Evolutionary conservation across 208 protist genomes (phyloP), one percentile per base, ranked within the genome.

Genomic region (Trypanosoma lewisi): DNA sequence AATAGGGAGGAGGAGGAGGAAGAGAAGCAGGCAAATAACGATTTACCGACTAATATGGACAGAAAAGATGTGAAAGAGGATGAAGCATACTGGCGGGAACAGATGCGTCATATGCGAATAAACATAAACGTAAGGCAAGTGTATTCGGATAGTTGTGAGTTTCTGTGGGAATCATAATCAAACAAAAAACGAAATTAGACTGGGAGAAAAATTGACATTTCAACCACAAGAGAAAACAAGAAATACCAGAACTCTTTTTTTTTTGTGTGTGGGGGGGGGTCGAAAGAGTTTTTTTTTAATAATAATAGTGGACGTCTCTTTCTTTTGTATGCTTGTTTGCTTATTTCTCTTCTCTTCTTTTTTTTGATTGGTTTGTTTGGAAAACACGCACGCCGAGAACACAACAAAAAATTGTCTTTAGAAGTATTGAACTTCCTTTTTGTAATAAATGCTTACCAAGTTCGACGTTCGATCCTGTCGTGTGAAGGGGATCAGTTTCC

Each of bases 401-500:
- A 45, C 16, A 14, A 55, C 28, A 21, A 39, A 23, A 34, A 36
- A 27, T 27, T 23, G 33, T 23, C 2, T 41, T 14, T 37, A n/a
- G 3, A 50, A 45, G 31, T 55, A 49, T 60, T 59, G 17, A 68
- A 39, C 7, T 39, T 23, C 39, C 9, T 30, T 52, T 64, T 59
- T 12, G n/a, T n/a, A 59, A 63, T 17, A 27, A 5, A 70, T 98
- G 97, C 74, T 98, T 45, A 96, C 89, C 36, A 99, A 99, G 78
- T 98, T 99, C 47, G 98, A 99, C 73, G 97, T 97, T 12, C 98
- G 98, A 63, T 97, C 86, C 2, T 97, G 94, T 59, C 87, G 98
- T 31, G 98, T 99, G 31, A 99, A 99, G 80, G 98, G 97, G 5
- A 70, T 99, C 16, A 85, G 87, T 61, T 99, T 99, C 71, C 99